Conservation (phyloP, 2,329 filamentous ascomycete genomes). For the Beauveria scarabaeidicola region DNA sequence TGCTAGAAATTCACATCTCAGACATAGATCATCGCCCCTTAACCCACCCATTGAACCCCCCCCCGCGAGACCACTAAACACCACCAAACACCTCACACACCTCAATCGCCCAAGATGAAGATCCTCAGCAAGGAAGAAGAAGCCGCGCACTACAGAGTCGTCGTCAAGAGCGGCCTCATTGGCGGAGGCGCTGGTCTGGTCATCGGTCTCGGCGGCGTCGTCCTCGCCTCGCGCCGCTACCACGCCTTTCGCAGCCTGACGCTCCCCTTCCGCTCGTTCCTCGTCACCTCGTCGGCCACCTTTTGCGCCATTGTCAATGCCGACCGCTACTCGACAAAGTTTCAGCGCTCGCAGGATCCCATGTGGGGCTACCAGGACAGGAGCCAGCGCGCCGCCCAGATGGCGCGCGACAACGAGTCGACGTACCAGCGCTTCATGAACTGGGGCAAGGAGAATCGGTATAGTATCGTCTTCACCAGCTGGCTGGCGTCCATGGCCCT, state of each 20-base stretch:
- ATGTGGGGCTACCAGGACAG: constrained; percentile 58
- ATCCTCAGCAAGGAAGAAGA: constrained; percentile 92
- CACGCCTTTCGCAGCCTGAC: constrained; percentile 73
- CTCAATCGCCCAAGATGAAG: constrained; percentile 63
- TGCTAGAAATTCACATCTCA: not conserved
- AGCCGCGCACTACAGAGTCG: constrained; percentile 69
- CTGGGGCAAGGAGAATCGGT: constrained; percentile 74
- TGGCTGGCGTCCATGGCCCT: constrained; percentile 77
- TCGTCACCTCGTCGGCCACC: constrained; percentile 72
- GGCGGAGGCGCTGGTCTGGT: constrained; percentile 63
- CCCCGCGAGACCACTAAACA: not conserved
- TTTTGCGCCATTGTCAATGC: constrained; percentile 84
- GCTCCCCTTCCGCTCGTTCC: constrained; percentile 82
- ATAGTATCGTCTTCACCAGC: constrained; percentile 72
- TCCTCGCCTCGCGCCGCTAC: constrained; percentile 62
- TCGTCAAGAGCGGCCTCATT: constrained; percentile 68
- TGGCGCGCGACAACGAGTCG: constrained; percentile 48
- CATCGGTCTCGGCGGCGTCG: constrained; percentile 58
- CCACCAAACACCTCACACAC: not conserved
- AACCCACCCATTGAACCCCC: not conserved
- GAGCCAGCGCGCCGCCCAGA: constrained; percentile 45
- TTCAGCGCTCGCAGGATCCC: constrained; percentile 62
- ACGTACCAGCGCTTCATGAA: constrained; percentile 53
- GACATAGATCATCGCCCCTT: not conserved
- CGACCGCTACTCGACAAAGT: constrained; percentile 58